Percentiles rank a stretch among this genome's conserved stretches.
These are phyloP conservation scores for Aspergillus haitiensis DNA, from an alignment of 495 filamentous ascomycete species.

Conservation along the genomic window DNA sequence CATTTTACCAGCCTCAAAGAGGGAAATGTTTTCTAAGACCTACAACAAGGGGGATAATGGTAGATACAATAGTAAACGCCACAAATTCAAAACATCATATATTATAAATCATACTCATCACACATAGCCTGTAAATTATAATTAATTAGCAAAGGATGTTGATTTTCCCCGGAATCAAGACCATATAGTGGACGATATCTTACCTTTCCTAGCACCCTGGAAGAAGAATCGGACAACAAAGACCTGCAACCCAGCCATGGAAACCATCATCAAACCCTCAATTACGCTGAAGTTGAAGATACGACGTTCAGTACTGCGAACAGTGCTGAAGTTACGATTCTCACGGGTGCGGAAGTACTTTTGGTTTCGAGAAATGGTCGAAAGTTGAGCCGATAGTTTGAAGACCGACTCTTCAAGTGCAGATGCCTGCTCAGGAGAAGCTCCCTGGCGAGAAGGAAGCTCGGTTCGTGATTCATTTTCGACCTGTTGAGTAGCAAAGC, in stretches of 20 bases:
- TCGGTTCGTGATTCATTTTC: conserved; percentile 85
- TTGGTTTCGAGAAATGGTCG: conserved; percentile 96
- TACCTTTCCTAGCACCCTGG: conserved; percentile 80
- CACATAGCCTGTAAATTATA: conserved; percentile 26
- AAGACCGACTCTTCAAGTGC: conserved; percentile 92
- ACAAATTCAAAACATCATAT: conserved; percentile 33
- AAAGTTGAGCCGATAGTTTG: conserved; percentile 90
- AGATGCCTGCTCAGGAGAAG: conserved; percentile 85
- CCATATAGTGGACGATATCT: conserved; percentile 22
- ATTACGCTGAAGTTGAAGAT: conserved; percentile 98
- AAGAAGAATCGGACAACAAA: conserved; percentile 99
- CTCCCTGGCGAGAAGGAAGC: conserved; percentile 88
- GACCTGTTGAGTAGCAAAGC: conserved; percentile 57
- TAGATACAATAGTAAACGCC: conserved; percentile 32
- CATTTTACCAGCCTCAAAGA: conserved; percentile 12
- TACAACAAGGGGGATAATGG: conserved; percentile 14
- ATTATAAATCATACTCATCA: conserved; percentile 45
- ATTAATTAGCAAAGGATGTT: conserved; percentile 9
- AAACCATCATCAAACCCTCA: conserved; percentile 87
- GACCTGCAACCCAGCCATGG: conserved; percentile 95
- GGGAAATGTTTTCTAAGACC: conserved; percentile 14
- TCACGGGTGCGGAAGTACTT: conserved; percentile 99
- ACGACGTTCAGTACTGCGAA: conserved; percentile 88
- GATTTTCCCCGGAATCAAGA: neutral
- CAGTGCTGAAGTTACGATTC: conserved; percentile 98